Evolutionary conservation across 331 rosid species (phyloP), one percentile per base, ranked within the genome.

Genomic region (Erythrophleum ivorense): DNA sequence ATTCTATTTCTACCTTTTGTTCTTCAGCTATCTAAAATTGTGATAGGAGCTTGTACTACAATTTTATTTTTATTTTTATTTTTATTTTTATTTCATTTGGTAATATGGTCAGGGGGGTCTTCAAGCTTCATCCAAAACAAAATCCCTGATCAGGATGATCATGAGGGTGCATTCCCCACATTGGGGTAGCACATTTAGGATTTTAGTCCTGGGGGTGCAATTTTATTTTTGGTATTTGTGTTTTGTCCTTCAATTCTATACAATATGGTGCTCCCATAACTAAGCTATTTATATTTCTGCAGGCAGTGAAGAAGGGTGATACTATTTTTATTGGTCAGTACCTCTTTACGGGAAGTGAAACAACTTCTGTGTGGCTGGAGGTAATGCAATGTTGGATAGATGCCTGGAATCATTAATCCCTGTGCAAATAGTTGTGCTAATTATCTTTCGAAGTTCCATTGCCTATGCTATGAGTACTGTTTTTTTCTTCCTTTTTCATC

Each of bases 321-420:
- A 94, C 95, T 45, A 92, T 94, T 88, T 94, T 94, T 85, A 82
- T 94, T 9, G 98, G 98, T 75, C 97, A 94, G 76, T 94, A 94
- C 76, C 88, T 94, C 71, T 94, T 94, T 85, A 94, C 98, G n/a
- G 97, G 98, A 81, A 94, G 92, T 87, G 97, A 94, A 90, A 86
- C 97, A 62, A 94, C 98, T 64, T 91, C 97, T 71, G 98, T 91
- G 7, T 94, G 98, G 98, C 87, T 94, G 78, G 98, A 94, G 98
- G 98, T 94, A 89, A 81, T 55, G 40, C 55, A 55, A 38, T 58
- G 58, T 50, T 55, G 67, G 49, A 50, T 77, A 16, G 48, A 65
- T 24, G 21, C 15, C 33, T 70, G 67, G 24, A 53, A 64, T 78
- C 33, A 45, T 73, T 19, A 38, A 43, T 78, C 19, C 16, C 73